Conservation (phyloP, 2,329 filamentous ascomycete genomes). For the Dactylellina leptospora region DNA sequence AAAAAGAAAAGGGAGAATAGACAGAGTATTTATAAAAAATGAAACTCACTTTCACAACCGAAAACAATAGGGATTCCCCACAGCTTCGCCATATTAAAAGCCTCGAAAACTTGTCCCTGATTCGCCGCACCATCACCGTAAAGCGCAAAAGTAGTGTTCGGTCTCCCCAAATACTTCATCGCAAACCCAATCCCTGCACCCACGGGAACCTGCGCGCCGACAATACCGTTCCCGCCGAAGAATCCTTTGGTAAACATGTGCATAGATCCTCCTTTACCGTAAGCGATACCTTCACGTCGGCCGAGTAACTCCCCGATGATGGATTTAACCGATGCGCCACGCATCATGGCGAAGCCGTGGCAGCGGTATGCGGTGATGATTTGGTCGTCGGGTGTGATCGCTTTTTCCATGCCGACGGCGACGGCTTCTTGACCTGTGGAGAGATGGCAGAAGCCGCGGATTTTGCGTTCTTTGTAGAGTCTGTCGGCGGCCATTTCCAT, state of each 20-base stretch:
- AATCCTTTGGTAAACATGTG: constrained; percentile 99
- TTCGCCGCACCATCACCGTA: constrained; percentile 99
- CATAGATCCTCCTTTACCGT: constrained; percentile 99
- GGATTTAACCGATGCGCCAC: constrained; percentile 85
- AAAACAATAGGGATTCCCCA: constrained; percentile 97
- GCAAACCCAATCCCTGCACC: constrained; percentile 96
- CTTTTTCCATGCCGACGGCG: constrained; percentile 94
- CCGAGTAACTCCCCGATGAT: constrained; percentile 97
- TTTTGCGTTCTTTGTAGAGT: constrained; percentile 99
- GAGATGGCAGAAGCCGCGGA: constrained; percentile 98
- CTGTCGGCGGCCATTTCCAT: constrained; percentile 99
- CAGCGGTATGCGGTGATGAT: constrained; percentile 98
- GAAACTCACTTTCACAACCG: constrained; percentile 87
- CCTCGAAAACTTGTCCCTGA: constrained; percentile 99
- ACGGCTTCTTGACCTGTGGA: constrained; percentile 98
- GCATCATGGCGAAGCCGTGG: constrained; percentile 98
- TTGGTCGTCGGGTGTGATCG: constrained; percentile 88
- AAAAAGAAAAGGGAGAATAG: constrained; percentile 7
- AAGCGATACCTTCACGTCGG: constrained; percentile 93
- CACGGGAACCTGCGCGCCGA: constrained; percentile 97
- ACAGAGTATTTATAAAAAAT: neutral
- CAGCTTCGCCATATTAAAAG: constrained; percentile 99
- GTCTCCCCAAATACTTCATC: constrained; percentile 88
- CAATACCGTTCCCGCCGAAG: constrained; percentile 98
- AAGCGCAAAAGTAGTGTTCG: constrained; percentile 85